Conservation (phyloP, 108 stramenopile species). For the Cyclotella baltica region DNA sequence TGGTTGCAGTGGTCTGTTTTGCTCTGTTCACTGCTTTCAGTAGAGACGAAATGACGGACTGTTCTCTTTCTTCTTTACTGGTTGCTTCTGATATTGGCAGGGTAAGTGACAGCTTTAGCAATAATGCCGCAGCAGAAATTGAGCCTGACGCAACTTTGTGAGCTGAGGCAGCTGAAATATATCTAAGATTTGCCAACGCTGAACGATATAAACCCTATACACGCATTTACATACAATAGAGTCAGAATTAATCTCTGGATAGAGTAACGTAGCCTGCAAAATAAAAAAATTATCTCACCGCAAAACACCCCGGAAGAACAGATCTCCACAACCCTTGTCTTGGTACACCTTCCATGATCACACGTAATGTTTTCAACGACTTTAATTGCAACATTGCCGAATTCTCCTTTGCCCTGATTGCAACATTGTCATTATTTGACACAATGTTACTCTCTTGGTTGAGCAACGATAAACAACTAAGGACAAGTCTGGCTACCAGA, state of each 20-base stretch:
- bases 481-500: conserved; percentile 47
- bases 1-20: neutral
- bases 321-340: conserved; percentile 38
- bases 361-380: conserved; percentile 38
- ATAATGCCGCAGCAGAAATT: conserved; percentile 21
- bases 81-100: neutral
- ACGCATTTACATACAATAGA: too few relatives aligned
- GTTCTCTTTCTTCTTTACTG: neutral
- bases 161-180: conserved; percentile 30
- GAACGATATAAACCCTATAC: conserved; percentile 31
- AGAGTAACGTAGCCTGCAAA: neutral
- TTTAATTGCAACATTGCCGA: conserved; percentile 29
- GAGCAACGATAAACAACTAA: conserved; percentile 45
- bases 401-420: conserved; percentile 9
- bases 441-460: neutral
- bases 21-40: conserved; percentile 17
- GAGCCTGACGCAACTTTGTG: conserved; percentile 38
- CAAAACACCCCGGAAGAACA: conserved; percentile 55
- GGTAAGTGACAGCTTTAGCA: conserved; percentile 29
- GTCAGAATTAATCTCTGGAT: neutral
- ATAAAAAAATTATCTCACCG: conserved; percentile 26
- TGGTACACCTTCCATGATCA: conserved; percentile 40
- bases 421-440: neutral
- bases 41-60: conserved; percentile 33
- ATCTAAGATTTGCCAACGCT: conserved; percentile 28